Base-by-base conservation (phyloP, 2,329 filamentous ascomycete species). In the Cercospora berteroae region DNA sequence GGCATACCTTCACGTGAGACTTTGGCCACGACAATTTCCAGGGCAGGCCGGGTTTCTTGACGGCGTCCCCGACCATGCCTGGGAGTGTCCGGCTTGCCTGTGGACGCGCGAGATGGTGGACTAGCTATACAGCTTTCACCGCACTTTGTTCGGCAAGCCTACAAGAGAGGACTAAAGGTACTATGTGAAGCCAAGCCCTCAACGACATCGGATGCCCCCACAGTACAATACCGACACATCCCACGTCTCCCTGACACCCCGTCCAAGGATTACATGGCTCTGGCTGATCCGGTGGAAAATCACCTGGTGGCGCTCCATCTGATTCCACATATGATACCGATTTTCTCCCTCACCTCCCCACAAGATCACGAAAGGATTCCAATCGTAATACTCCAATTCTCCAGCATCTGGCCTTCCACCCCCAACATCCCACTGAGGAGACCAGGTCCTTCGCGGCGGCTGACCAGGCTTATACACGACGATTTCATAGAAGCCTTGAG, bases 31-130 rank as follows among this genome's bases (percentile, higher is more conserved):
- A n/a, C 50, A 48, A 31, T 64, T 27, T 18, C 23, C 33, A 10
- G 31, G 20, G 18, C 36, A 60, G 13, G 23, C 9, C 12, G 2
- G 13, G 16, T 23, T 12, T 3, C 25, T 55, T n/a, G 33, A 39
- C 33, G 33, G 52, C 36, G 48, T 25, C 25, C 16, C 39, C 18
- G 50, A 52, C 5, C 62, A 64, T 48, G 52, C 52, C n/a, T 64
- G 52, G 62, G 29, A 52, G 27, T 58, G 62, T 44, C 25, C 4
- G 33, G 20, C 27, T 27, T 64, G 62, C 31, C 18, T 9, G 29
- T 59, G 52, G 62, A 60, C 58, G 10, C 31, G 58, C 13, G 58
- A 60, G 12, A 44, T 60, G 58, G 23, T 60, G 36, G 58, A 60
- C 16, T 60, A 44, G 36, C n/a, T 2, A 44, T 5, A 5, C 16